Base-by-base conservation (phyloP, 2,329 filamentous ascomycete genomes). In the Fusarium citri region DNA sequence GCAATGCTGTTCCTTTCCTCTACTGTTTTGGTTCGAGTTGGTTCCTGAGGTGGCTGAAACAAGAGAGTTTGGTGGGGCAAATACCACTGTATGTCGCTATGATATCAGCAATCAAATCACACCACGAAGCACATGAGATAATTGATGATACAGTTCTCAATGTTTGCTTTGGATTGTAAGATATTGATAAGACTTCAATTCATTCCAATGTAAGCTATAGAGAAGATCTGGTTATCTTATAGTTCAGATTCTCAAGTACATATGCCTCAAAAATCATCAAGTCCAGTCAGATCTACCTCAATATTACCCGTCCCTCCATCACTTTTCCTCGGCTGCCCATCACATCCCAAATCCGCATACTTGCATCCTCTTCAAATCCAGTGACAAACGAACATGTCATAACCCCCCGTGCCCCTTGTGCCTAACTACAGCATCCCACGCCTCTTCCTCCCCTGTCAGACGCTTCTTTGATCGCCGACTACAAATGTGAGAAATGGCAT, bases 301-400 rank as follows among this genome's bases (percentile, higher is more conserved):
- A 22, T 46, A 34, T 34, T 43, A 43, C 37, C 48, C 37, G 26
- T 59, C 60, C 54, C 43, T 70, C 60, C 54, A 45, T 70, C 59
- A 55, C 5, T 30, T 37, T 25, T 41, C 34, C 53, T 47, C n/a
- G 28, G 26, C 63, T 51, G 49, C 64, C 42, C 64, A 72, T 68
- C 68, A 66, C 31, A 61, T 62, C 59, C 68, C 57, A 42, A 60
- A 66, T 65, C 37, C 56, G 45, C 57, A 56, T 50, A 56, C 60
- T 56, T 69, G 74, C 65, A 72, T 66, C 59, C 51, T 43, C 56
- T 26, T 48, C 64, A 56, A 71, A 56, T 64, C 75, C 74, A 76
- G 75, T 75, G 72, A 69, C 68, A 62, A 69, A 65, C 62, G 73
- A 76, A 77, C 75, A 76, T 77, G 75, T 77, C 75, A 76, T 73